Percentiles rank a stretch among this genome's conserved stretches.
phyloP scores from a whole-genome alignment of 73 alveolate genomes.

The Breviolum minutum region DNA sequence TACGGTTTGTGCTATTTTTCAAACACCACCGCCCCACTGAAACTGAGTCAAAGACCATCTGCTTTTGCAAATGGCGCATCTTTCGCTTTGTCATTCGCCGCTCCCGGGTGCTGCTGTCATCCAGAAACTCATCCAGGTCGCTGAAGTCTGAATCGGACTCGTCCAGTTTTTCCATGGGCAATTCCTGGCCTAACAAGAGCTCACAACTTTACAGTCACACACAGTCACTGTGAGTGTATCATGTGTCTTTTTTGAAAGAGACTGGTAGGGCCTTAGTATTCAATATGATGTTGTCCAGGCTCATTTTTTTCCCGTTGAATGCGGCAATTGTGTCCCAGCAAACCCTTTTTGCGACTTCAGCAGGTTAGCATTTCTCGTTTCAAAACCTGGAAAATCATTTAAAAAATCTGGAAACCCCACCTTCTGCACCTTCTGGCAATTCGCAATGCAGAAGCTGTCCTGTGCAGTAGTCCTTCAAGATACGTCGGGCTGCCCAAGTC shows the following conservation, averaged over 20 bases:
- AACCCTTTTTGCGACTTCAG: too few species aligned
- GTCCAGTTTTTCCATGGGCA: neutral
- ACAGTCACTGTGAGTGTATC: neutral
- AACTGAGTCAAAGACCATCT: constrained; percentile 36
- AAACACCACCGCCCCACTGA: neutral
- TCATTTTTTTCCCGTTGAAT: too few species aligned
- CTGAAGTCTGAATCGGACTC: constrained; percentile 90
- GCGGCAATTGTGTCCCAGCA: too few species aligned
- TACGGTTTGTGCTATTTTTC: neutral
- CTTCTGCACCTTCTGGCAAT: constrained; percentile 51
- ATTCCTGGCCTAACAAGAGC: neutral
- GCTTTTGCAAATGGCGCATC: constrained; percentile 88
- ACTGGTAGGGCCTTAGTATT: neutral
- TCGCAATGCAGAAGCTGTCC: constrained; percentile 95
- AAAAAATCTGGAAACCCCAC: neutral
- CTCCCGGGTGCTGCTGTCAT: constrained; percentile 21
- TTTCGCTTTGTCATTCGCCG: constrained; percentile 88
- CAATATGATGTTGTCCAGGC: too few species aligned
- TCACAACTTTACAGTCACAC: neutral
- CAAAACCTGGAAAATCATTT: too few species aligned
- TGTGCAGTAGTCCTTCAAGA: constrained; percentile 77
- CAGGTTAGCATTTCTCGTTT: too few species aligned
- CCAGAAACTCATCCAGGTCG: constrained; percentile 64
- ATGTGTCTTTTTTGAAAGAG: neutral
- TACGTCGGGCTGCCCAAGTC: constrained; percentile 88